Evolutionary conservation across 2,329 filamentous ascomycete species (phyloP).

Genomic region (Diaporthe destruens): DNA sequence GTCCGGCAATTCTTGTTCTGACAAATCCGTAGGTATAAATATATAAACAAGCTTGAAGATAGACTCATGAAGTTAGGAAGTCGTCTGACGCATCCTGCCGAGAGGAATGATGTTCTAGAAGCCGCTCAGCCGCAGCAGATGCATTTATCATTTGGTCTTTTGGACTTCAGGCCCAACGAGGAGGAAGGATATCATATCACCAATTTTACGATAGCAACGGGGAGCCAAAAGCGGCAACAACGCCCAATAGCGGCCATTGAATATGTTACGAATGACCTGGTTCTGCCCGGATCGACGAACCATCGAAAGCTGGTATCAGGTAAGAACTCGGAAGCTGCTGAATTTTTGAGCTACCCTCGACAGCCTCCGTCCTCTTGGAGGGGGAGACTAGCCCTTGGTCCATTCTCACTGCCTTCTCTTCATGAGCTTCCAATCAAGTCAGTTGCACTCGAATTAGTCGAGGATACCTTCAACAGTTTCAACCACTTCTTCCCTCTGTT

Average conservation of each 20-base stretch:
- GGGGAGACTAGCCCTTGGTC: conserved; percentile 10
- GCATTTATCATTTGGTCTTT: background rate
- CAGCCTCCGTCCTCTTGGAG: background rate
- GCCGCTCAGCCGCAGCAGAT: background rate
- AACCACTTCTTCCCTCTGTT: background rate
- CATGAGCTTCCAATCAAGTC: conserved; percentile 15
- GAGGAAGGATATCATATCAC: too few species aligned
- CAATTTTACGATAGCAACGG: background rate
- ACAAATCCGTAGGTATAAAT: background rate
- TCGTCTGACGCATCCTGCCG: background rate
- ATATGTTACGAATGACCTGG: background rate
- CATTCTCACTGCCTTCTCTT: conserved; percentile 22
- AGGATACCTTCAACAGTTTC: background rate
- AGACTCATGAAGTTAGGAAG: conserved; percentile 1
- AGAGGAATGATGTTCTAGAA: background rate
- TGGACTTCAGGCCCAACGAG: background rate
- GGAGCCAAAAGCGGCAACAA: background rate
- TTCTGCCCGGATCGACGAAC: too few species aligned
- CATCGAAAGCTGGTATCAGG: too few species aligned
- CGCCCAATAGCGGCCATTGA: background rate
- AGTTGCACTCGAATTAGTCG: conserved; percentile 1
- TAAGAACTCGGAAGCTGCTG: too few species aligned
- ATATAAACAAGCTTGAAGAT: conserved; percentile 13
- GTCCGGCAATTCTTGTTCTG: background rate
- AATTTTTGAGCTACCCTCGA: background rate